Conservation (phyloP, 805 yeast genomes). For the Saccharomycopsis amapae region DNA sequence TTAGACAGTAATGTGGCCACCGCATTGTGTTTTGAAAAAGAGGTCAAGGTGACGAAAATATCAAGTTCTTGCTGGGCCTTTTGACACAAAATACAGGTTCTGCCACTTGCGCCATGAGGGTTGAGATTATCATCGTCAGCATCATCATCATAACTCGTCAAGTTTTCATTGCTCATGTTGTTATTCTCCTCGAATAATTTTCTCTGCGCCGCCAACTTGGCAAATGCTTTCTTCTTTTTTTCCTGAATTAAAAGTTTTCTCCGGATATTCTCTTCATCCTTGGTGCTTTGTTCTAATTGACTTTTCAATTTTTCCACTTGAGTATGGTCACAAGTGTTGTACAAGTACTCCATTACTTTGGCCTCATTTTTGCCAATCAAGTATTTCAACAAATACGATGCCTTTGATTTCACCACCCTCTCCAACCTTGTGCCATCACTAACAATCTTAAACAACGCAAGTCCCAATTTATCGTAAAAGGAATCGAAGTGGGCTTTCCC, state of each 20-base stretch:
- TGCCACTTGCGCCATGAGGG: conserved; percentile 7
- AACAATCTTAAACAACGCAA: neutral
- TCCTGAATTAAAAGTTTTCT: conserved; percentile 12
- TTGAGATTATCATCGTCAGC: neutral
- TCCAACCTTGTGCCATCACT: too few species aligned
- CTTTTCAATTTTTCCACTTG: too few species aligned
- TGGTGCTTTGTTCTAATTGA: neutral
- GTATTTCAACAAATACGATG: neutral
- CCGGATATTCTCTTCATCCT: conserved; percentile 7
- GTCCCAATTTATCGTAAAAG: conserved; percentile 31
- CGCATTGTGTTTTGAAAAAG: conserved; percentile 47
- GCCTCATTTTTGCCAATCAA: neutral
- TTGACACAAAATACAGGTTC: conserved; percentile 21
- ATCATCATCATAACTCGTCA: too few species aligned
- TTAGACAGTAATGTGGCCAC: conserved; percentile 57
- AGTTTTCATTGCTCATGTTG: too few species aligned
- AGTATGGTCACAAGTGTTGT: too few species aligned
- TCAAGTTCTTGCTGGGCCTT: conserved; percentile 44
- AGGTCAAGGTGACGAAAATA: conserved; percentile 65
- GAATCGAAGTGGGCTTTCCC: conserved; percentile 37
- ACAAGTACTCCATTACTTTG: neutral
- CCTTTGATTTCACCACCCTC: neutral
- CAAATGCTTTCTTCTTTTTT: conserved; percentile 17
- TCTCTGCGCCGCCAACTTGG: conserved; percentile 17
- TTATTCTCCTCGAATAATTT: conserved; percentile 9